phyloP scores from a whole-genome alignment of 495 filamentous ascomycete species.

The Penicillium samsonianum region DNA sequence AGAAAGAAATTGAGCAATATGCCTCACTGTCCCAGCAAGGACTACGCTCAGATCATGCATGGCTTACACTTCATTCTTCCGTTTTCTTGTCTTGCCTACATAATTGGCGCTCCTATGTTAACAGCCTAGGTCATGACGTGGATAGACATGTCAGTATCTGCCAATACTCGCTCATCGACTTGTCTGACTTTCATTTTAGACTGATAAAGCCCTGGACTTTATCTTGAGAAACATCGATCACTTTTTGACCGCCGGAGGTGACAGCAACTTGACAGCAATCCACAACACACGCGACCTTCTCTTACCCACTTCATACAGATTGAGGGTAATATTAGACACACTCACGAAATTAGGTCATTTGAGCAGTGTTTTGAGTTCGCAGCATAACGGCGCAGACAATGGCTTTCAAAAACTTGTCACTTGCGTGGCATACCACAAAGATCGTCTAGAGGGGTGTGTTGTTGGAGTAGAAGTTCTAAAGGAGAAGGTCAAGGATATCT shows the following conservation, averaged over 20 bases:
- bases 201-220: background rate
- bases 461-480: constrained; percentile 19
- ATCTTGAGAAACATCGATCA: constrained; percentile 2
- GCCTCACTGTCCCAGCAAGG: constrained; percentile 16
- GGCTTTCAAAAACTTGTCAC: constrained; percentile 7
- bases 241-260: background rate
- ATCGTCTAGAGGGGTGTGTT: constrained; percentile 10
- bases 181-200: background rate
- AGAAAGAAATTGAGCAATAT: background rate
- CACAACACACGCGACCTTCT: constrained; percentile 7
- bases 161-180: background rate
- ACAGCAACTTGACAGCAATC: constrained; percentile 4
- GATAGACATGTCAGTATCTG: constrained; percentile 5
- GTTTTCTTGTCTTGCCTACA: background rate
- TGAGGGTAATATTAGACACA: constrained; percentile 13
- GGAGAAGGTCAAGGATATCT: constrained; percentile 20
- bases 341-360: constrained; percentile 13
- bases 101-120: background rate
- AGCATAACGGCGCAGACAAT: background rate
- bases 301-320: background rate
- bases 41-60: constrained; percentile 3
- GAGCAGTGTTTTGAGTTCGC: constrained; percentile 7
- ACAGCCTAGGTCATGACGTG: constrained; percentile 1
- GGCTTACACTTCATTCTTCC: constrained; percentile 1
- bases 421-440: constrained; percentile 11